phyloP scores from a whole-genome alignment of 495 filamentous ascomycete genomes.

The Tuber umbilicatum region DNA sequence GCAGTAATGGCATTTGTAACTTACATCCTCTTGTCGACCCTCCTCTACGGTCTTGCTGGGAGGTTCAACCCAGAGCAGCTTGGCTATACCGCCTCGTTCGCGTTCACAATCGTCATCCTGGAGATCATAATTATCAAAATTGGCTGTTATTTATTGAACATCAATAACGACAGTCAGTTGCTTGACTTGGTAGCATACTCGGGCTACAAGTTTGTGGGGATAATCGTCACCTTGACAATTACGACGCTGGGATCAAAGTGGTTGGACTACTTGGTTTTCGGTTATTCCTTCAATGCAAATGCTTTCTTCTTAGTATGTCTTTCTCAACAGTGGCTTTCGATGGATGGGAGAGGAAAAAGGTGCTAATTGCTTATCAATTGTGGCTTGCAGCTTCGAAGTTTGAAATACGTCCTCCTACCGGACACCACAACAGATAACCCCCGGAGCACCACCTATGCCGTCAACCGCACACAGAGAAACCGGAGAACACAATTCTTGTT shows the following conservation, averaged over 20 bases:
- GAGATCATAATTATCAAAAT: constrained; percentile 88
- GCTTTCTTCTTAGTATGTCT: constrained; percentile 83
- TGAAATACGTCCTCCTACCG: constrained; percentile 92
- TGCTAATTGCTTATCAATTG: constrained; percentile 3
- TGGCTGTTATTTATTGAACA: constrained; percentile 84
- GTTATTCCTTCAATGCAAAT: constrained; percentile 89
- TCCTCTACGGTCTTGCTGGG: constrained; percentile 82
- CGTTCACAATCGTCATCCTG: constrained; percentile 70
- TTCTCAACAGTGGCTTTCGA: neutral
- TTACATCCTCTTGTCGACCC: constrained; percentile 85
- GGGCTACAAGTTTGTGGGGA: constrained; percentile 97
- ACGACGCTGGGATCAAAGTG: constrained; percentile 66
- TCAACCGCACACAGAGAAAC: constrained; percentile 68
- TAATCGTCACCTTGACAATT: constrained; percentile 69
- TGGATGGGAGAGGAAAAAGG: neutral
- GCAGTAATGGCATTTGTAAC: constrained; percentile 81
- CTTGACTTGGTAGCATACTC: constrained; percentile 92
- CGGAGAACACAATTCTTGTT: constrained; percentile 92
- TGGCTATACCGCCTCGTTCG: constrained; percentile 77
- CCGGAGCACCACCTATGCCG: constrained; percentile 54
- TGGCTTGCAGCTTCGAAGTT: constrained; percentile 70
- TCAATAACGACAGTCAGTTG: constrained; percentile 75
- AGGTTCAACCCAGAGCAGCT: constrained; percentile 90
- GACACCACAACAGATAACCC: constrained; percentile 51
- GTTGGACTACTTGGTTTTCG: constrained; percentile 82